Evolutionary conservation across 2,329 filamentous ascomycete genomes (phyloP).

Genomic region (Microdochium trichocladiopsis): DNA sequence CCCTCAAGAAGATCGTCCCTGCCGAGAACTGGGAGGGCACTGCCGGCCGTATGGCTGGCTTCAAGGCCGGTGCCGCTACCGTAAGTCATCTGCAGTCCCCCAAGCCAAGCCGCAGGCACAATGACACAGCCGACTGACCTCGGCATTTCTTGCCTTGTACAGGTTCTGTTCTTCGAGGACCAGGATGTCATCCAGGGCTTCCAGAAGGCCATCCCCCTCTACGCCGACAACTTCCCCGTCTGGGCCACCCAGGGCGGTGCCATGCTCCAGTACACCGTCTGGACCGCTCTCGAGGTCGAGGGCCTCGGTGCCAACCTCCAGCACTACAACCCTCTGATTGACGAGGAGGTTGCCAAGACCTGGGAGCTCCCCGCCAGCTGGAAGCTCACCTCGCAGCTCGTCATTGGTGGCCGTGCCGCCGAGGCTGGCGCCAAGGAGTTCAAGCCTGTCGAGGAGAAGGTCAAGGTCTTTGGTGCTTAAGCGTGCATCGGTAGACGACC

Average conservation of each 20-base stretch:
- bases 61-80: slow-evolving; percentile 69
- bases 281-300: slow-evolving; percentile 77
- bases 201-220: slow-evolving; percentile 62
- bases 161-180: slow-evolving; percentile 85
- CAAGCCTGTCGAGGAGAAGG: slow-evolving; percentile 56
- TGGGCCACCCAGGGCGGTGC: slow-evolving; percentile 73
- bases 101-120: no score
- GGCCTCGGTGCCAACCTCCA: slow-evolving; percentile 85
- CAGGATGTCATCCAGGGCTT: slow-evolving; percentile 56
- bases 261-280: slow-evolving; percentile 77
- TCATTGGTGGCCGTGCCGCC: slow-evolving; percentile 63
- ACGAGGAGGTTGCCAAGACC: slow-evolving; percentile 58
- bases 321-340: slow-evolving; percentile 86
- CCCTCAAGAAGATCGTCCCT: slow-evolving; percentile 63
- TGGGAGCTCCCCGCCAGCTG: slow-evolving; percentile 69
- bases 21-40: slow-evolving; percentile 52
- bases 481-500: no score
- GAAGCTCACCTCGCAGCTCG: slow-evolving; percentile 75
- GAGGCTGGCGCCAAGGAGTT: slow-evolving; percentile 57
- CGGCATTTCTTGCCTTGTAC: background rate
- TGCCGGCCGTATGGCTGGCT: slow-evolving; percentile 34
- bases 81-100: slow-evolving; percentile 35
- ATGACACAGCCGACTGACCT: background rate
- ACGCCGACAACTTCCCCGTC: slow-evolving; percentile 70
- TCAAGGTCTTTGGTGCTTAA: slow-evolving; percentile 57